These are phyloP conservation scores for Periglandula ipomoeae DNA, from an alignment of 2,329 filamentous ascomycete species.

Conservation along the genomic window DNA sequence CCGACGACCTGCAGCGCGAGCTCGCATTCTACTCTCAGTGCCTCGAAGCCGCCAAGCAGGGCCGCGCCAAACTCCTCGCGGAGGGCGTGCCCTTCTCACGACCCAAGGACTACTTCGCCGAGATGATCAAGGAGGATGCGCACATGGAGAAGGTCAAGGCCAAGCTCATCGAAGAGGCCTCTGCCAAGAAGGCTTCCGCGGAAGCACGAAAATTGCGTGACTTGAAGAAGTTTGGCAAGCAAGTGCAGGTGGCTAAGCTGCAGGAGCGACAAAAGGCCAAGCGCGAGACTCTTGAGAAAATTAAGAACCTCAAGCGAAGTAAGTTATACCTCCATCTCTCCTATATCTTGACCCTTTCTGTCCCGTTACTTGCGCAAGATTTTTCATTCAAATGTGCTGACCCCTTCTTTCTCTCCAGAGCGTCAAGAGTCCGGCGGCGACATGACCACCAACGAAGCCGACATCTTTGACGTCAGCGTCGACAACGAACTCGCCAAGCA, in stretches of 20 bases:
- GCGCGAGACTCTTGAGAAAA: conserved; percentile 89
- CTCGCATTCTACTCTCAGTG: conserved; percentile 89
- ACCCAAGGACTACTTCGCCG: conserved; percentile 91
- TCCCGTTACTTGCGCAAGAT: too few species aligned
- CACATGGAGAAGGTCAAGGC: conserved; percentile 97
- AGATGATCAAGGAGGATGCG: conserved; percentile 98
- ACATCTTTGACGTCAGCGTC: conserved; percentile 85
- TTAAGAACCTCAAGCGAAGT: conserved; percentile 93
- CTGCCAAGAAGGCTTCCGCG: conserved; percentile 80
- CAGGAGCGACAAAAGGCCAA: conserved; percentile 92
- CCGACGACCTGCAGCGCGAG: conserved; percentile 88
- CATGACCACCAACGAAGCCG: conserved; percentile 64
- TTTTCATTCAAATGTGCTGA: too few species aligned
- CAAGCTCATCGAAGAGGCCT: conserved; percentile 86
- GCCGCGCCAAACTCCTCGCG: conserved; percentile 63
- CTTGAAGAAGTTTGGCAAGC: conserved; percentile 98
- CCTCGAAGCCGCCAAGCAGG: conserved; percentile 66
- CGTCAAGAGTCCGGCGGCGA: conserved; percentile 61
- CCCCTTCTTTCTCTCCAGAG: conserved; percentile 44
- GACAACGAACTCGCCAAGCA: conserved; percentile 51
- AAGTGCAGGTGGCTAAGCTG: conserved; percentile 91
- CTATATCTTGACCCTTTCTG: too few species aligned
- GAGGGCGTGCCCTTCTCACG: conserved; percentile 81
- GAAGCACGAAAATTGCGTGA: conserved; percentile 90
- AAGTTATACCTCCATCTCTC: conserved; percentile 35